These are phyloP conservation scores for Lotus japonicus DNA, from an alignment of 306 rosid genomes.

Conservation along the genomic window DNA sequence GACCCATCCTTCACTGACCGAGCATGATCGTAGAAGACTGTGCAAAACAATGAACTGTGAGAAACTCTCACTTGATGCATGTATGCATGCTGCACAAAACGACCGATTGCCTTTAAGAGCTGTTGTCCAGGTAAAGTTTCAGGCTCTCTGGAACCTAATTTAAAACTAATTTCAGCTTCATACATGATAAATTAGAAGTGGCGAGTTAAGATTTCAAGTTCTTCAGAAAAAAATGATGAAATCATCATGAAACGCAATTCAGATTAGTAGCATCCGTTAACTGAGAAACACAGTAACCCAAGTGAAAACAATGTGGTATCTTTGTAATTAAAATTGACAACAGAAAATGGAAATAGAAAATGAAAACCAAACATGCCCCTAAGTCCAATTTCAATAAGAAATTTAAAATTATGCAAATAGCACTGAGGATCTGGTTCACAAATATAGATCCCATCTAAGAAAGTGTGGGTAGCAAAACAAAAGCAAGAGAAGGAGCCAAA, in stretches of 20 bases:
- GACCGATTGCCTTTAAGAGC: conserved; percentile 90
- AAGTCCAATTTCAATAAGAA: background rate
- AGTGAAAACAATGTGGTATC: no score
- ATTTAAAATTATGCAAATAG: background rate
- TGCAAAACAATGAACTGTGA: conserved; percentile 82
- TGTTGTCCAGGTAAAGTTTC: conserved; percentile 64
- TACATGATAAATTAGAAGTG: background rate
- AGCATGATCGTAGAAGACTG: conserved; percentile 79
- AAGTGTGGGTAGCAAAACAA: background rate
- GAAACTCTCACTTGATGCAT: conserved; percentile 90
- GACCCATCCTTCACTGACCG: conserved; percentile 69
- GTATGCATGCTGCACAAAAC: conserved; percentile 89
- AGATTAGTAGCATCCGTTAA: conserved; percentile 6
- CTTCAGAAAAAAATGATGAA: background rate
- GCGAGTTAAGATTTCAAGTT: conserved; percentile 9
- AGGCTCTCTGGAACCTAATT: conserved; percentile 9
- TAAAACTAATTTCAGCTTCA: conserved; percentile 5
- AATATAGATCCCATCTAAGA: background rate
- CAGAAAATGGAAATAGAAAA: background rate
- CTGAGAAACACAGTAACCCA: no score
- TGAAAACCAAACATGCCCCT: background rate
- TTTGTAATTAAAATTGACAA: no score
- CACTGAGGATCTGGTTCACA: background rate
- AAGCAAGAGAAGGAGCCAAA: background rate
- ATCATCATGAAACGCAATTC: background rate